Conservation (phyloP, 2,329 filamentous ascomycete genomes). For the Talaromyces islandicus region DNA sequence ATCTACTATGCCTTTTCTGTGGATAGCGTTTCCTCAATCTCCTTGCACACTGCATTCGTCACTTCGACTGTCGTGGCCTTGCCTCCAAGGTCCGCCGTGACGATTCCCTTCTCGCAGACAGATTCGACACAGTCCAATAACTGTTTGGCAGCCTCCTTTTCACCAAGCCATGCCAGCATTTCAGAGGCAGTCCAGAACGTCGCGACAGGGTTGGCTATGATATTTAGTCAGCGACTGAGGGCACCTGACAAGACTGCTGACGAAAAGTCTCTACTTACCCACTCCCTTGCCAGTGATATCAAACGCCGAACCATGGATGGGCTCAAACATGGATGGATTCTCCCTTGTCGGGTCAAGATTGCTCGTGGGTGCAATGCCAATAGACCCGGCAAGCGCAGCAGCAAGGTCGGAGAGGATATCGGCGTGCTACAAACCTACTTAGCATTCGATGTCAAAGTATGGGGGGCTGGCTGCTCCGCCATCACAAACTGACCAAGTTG, state of each 20-base stretch:
- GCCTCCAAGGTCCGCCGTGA: conserved; percentile 58
- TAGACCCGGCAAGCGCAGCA: conserved; percentile 63
- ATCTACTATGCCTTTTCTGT: background rate
- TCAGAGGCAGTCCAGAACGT: conserved; percentile 66
- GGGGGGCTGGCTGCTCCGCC: background rate
- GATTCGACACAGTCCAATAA: conserved; percentile 57
- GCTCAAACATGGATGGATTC: conserved; percentile 59
- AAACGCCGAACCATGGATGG: conserved; percentile 58
- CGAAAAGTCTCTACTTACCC: conserved; percentile 5
- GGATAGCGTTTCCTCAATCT: conserved; percentile 36
- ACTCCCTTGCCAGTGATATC: conserved; percentile 60
- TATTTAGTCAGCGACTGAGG: background rate
- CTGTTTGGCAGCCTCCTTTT: conserved; percentile 50
- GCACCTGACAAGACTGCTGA: background rate
- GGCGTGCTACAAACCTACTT: conserved; percentile 36
- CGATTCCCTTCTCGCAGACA: conserved; percentile 50
- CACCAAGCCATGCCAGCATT: conserved; percentile 60
- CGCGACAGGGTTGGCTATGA: conserved; percentile 55
- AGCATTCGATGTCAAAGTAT: background rate
- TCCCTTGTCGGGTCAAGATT: conserved; percentile 60
- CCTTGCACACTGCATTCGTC: conserved; percentile 51
- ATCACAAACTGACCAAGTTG: conserved; percentile 35
- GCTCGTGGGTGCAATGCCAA: conserved; percentile 65
- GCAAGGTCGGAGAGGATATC: conserved; percentile 67
- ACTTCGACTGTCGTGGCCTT: conserved; percentile 52